Base-by-base conservation (phyloP, 345 rosid genomes). In the Euphorbia tirucalli region DNA sequence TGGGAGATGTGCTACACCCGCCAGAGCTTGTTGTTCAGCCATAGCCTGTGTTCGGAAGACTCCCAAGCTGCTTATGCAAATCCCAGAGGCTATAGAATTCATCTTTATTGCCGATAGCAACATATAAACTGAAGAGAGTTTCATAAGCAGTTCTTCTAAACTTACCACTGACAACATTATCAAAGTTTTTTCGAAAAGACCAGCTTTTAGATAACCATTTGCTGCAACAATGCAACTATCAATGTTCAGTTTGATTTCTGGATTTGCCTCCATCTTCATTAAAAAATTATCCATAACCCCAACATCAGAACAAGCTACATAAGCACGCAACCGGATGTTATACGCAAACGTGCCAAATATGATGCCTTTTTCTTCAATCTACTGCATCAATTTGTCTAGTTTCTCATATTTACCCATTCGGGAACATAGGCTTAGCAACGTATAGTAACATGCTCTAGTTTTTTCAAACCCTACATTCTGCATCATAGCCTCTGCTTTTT, bases 31-130 rank as follows among this genome's bases (percentile, higher is more conserved):
- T n/a, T n/a, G n/a, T n/a, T n/a, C n/a, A n/a, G n/a, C n/a, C 39
- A 72, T 88, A 87, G 28, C 88, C 81, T 0, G 81, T 68, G 70
- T 81, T 89, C 72, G 74, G 66, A 56, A 79, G 62, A 57, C 73
- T 78, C 3, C 81, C 83, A 44, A 58, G 55, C n/a, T 44, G 60
- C 77, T 89, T 91, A 66, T 73, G 78, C 75, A 74, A 66, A 56
- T 71, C 64, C 95, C 91, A 89, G 27, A 89, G 72, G 13, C 90
- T 82, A 72, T 78, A 80, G 14, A 88, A 85, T 46, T 83, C 88
- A 25, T 78, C 83, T 78, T 68, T 84, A 31, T 76, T 78, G 50
- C 87, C 84, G 35, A 82, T 75, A 64, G 83, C 62, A 41, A 90
- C 78, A 61, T 86, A 87, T 54, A 72, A 62, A 24, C 90, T 79